phyloP scores from a whole-genome alignment of 495 filamentous ascomycete species.

The Lasiosphaeriaceae sp. region DNA sequence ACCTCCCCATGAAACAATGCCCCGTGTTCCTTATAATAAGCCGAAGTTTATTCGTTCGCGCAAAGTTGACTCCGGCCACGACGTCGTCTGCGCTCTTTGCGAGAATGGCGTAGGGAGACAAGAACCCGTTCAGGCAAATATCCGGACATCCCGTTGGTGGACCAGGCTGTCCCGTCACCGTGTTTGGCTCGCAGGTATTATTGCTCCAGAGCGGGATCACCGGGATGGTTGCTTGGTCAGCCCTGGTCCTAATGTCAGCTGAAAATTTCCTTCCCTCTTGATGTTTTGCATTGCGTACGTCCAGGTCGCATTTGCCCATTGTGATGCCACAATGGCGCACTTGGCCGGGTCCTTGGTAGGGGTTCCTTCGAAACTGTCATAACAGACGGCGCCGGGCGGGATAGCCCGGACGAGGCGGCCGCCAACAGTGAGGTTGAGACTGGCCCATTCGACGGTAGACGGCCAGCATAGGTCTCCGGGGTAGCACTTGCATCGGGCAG shows the following conservation, averaged over 20 bases:
- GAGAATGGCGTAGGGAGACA: conserved; percentile 33
- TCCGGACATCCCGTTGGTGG: conserved; percentile 44
- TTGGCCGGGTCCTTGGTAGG: conserved; percentile 2
- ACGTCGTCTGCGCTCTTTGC: conserved; percentile 31
- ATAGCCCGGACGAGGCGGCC: conserved; percentile 42
- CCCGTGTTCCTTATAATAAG: conserved; percentile 36
- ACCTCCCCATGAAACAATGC: conserved; percentile 35
- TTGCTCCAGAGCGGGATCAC: conserved; percentile 3
- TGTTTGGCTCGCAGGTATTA: conserved; percentile 9
- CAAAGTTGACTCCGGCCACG: conserved; percentile 37
- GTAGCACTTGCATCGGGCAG: conserved; percentile 11
- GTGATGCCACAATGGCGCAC: conserved; percentile 1
- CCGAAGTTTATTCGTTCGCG: conserved; percentile 28
- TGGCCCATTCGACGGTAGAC: conserved; percentile 26
- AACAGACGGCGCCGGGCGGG: conserved; percentile 40
- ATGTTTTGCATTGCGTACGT: too few species aligned
- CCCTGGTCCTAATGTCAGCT: too few species aligned
- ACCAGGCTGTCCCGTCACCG: conserved; percentile 25
- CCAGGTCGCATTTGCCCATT: background rate
- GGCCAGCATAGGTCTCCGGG: conserved; percentile 11
- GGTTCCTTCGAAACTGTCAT: background rate
- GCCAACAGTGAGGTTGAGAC: conserved; percentile 37
- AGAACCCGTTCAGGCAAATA: conserved; percentile 13
- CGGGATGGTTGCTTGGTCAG: too few species aligned
- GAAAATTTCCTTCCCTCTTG: too few species aligned